Conservation (phyloP, 805 yeast species). For the Grigorovia yakushimaensis region DNA sequence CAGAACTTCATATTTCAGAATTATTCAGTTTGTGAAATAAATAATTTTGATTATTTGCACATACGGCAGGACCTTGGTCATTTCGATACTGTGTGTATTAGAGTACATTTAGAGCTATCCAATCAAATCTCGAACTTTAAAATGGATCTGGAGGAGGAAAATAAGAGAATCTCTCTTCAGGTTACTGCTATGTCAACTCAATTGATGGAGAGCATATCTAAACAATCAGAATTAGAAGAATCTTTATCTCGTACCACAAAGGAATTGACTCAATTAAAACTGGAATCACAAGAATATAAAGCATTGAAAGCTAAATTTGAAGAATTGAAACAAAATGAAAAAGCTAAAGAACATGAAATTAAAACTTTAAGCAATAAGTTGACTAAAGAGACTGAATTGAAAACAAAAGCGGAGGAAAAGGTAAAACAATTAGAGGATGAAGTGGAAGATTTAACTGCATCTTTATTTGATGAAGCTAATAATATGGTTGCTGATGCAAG, state of each 20-base stretch:
- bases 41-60: no score
- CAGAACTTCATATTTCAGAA: no score
- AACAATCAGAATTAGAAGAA: conserved; percentile 47
- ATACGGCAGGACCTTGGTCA: no score
- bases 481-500: conserved; percentile 75
- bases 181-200: conserved; percentile 49
- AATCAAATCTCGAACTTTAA: no score
- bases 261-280: conserved; percentile 20
- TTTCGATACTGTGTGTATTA: no score
- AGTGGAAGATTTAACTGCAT: conserved; percentile 69
- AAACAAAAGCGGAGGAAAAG: conserved; percentile 46
- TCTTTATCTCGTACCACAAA: conserved; percentile 34
- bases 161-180: conserved; percentile 41
- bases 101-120: no score
- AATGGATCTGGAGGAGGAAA: conserved; percentile 25
- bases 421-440: conserved; percentile 55
- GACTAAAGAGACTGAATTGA: conserved; percentile 27
- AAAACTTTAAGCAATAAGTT: conserved; percentile 25
- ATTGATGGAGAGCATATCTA: conserved; percentile 50
- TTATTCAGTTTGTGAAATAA: no score
- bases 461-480: conserved; percentile 76
- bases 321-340: conserved; percentile 25
- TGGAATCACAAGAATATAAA: conserved; percentile 18
- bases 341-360: conserved; percentile 19
- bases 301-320: conserved; percentile 27